Percentiles rank a stretch among this genome's conserved stretches.
phyloP scores from a whole-genome alignment of 768 basidiomycete species.

The Dictyophora rubrovolvata region DNA sequence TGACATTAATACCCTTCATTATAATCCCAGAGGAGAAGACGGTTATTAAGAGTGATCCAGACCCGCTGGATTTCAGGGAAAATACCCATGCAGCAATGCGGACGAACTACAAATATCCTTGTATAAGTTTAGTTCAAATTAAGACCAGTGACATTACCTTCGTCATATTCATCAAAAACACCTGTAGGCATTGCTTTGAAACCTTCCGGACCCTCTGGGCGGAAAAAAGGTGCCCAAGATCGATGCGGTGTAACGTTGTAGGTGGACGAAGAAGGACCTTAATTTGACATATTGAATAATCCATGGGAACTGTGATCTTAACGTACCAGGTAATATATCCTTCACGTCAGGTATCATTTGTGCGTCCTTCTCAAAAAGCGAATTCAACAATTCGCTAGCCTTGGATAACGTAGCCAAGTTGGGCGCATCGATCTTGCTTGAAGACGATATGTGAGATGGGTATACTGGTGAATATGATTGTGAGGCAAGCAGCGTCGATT shows the following conservation, averaged over 20 bases:
- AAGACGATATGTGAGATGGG: neutral
- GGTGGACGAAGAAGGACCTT: slow-evolving; percentile 58
- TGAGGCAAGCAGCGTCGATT: neutral
- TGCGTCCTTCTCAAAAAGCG: slow-evolving; percentile 61
- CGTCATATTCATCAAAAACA: slow-evolving; percentile 9
- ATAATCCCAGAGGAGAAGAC: slow-evolving; percentile 95
- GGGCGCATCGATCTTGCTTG: slow-evolving; percentile 19
- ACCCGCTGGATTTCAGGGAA: slow-evolving; percentile 89
- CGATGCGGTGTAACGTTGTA: slow-evolving; percentile 56
- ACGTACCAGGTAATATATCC: slow-evolving; percentile 38
- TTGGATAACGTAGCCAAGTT: slow-evolving; percentile 55
- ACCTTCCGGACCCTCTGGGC: slow-evolving; percentile 8
- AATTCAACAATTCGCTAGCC: slow-evolving; percentile 58
- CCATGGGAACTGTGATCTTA: neutral
- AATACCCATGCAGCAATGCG: slow-evolving; percentile 49
- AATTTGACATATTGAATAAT: slow-evolving; percentile 29
- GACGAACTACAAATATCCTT: neutral
- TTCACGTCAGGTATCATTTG: slow-evolving; percentile 68
- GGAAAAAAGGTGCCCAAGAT: slow-evolving; percentile 8
- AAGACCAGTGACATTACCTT: neutral
- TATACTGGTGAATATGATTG: neutral
- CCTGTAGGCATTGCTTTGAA: slow-evolving; percentile 9
- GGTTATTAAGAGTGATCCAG: slow-evolving; percentile 93
- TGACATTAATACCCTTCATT: slow-evolving; percentile 61
- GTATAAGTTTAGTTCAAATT: neutral